Evolutionary conservation across 73 alveolate species (phyloP).

Genomic region (Paramecium bursaria): DNA sequence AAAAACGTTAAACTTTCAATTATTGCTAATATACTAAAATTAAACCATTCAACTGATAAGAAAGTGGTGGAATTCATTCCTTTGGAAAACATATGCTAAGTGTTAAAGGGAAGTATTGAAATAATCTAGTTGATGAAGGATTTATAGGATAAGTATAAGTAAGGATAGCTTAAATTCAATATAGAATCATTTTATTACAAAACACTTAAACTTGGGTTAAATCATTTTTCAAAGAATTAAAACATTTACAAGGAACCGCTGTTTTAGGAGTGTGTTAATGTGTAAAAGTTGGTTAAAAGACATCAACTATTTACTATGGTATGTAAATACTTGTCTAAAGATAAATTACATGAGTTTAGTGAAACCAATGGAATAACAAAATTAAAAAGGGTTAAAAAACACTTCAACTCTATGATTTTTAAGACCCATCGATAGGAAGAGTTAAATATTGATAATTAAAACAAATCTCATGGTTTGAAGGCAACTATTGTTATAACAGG

Average conservation of each 20-base stretch:
- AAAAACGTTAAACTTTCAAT: slow-evolving; percentile 60
- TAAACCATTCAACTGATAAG: slow-evolving; percentile 50
- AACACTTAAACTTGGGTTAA: slow-evolving; percentile 59
- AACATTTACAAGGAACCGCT: slow-evolving; percentile 61
- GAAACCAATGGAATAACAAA: slow-evolving; percentile 51
- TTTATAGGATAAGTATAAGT: slow-evolving; percentile 49
- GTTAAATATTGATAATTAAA: neutral
- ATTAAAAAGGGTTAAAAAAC: slow-evolving; percentile 53
- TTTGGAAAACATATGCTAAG: slow-evolving; percentile 61
- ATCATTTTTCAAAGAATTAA: slow-evolving; percentile 66
- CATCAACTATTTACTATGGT: slow-evolving; percentile 47
- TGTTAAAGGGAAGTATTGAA: slow-evolving; percentile 61
- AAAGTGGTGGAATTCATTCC: slow-evolving; percentile 68
- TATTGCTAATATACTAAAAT: slow-evolving; percentile 64
- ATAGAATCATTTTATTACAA: slow-evolving; percentile 54
- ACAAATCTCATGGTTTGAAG: neutral
- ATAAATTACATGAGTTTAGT: slow-evolving; percentile 57
- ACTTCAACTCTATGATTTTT: slow-evolving; percentile 55
- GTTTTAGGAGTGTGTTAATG: slow-evolving; percentile 1
- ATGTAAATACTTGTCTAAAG: slow-evolving; percentile 63
- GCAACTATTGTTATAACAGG: slow-evolving; percentile 31
- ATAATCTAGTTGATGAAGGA: slow-evolving; percentile 60
- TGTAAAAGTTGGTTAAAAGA: slow-evolving; percentile 1
- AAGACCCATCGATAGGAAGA: slow-evolving; percentile 32
- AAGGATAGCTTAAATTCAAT: slow-evolving; percentile 38